These are phyloP conservation scores for Vanderwaltozyma yarrowii DNA, from an alignment of 805 yeast species.

Conservation along the genomic window DNA sequence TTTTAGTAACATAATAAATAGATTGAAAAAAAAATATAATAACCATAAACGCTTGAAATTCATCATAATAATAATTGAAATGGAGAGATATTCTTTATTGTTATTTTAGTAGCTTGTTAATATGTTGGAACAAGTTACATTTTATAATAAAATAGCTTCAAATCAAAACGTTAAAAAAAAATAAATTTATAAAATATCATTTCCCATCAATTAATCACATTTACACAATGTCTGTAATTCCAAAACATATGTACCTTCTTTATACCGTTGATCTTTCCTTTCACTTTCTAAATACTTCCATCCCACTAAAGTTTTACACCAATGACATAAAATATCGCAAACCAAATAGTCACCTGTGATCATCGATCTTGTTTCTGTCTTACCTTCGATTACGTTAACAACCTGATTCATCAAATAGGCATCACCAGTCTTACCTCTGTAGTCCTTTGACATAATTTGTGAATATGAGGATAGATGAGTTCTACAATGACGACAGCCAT, in stretches of 20 bases:
- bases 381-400: conserved; percentile 34
- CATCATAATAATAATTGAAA: too few species aligned
- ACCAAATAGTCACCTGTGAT: conserved; percentile 50
- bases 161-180: background rate
- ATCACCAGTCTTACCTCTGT: conserved; percentile 47
- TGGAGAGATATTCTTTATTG: too few species aligned
- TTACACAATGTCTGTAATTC: conserved; percentile 30
- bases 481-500: conserved; percentile 25
- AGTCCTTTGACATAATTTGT: conserved; percentile 32
- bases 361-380: conserved; percentile 38
- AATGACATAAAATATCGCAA: conserved; percentile 45
- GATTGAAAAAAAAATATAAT: too few species aligned
- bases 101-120: too few species aligned
- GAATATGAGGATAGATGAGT: conserved; percentile 25
- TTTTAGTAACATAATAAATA: too few species aligned
- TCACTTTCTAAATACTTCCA: conserved; percentile 53
- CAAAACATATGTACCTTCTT: conserved; percentile 51
- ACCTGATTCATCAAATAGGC: conserved; percentile 45
- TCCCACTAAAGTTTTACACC: conserved; percentile 45
- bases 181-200: background rate
- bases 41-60: too few species aligned
- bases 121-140: too few species aligned
- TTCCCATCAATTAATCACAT: conserved; percentile 4
- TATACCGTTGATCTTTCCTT: conserved; percentile 38
- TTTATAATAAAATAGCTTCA: background rate